A percentile compares a stretch with the other conserved stretches of the same genome.
Conservation (phyloP, 768 basidiomycete genomes). For the Termitomyces sp. region DNA sequence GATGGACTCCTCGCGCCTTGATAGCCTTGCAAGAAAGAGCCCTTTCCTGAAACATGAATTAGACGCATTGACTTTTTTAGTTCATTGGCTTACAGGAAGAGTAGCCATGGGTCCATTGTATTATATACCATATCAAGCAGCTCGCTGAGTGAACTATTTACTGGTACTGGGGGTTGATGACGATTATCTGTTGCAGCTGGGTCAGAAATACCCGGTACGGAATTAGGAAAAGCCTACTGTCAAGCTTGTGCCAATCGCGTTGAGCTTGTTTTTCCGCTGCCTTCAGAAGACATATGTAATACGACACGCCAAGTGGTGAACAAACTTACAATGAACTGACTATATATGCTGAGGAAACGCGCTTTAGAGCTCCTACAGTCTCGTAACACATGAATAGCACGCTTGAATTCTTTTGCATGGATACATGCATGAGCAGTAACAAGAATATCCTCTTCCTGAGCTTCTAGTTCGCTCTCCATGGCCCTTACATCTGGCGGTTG, state of each 20-base stretch:
- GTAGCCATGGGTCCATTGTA: constrained; percentile 70
- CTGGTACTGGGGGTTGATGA: constrained; percentile 60
- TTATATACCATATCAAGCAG: constrained; percentile 56
- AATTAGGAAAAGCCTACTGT: constrained; percentile 43
- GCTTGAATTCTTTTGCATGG: constrained; percentile 70
- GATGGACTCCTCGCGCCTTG: constrained; percentile 80
- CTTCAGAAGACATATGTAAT: constrained; percentile 31
- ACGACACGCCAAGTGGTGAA: constrained; percentile 4
- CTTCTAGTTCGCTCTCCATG: constrained; percentile 43
- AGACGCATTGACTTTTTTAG: neutral
- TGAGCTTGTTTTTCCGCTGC: constrained; percentile 78
- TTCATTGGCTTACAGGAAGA: constrained; percentile 62
- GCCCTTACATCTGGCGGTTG: constrained; percentile 26
- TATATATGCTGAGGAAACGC: constrained; percentile 72
- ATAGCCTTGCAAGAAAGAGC: constrained; percentile 73
- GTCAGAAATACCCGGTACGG: neutral
- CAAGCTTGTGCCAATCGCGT: constrained; percentile 79
- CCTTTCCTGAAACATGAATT: constrained; percentile 53
- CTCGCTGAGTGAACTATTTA: constrained; percentile 51
- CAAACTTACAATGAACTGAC: constrained; percentile 74
- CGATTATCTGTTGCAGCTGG: constrained; percentile 46
- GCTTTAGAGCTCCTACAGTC: constrained; percentile 67
- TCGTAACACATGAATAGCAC: constrained; percentile 61
- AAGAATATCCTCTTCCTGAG: constrained; percentile 67
- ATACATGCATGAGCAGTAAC: constrained; percentile 68